Percentiles rank a stretch among this genome's conserved stretches.
Conservation (phyloP, 371 early-diverging fungal species). For the Mortierella sp. region DNA sequence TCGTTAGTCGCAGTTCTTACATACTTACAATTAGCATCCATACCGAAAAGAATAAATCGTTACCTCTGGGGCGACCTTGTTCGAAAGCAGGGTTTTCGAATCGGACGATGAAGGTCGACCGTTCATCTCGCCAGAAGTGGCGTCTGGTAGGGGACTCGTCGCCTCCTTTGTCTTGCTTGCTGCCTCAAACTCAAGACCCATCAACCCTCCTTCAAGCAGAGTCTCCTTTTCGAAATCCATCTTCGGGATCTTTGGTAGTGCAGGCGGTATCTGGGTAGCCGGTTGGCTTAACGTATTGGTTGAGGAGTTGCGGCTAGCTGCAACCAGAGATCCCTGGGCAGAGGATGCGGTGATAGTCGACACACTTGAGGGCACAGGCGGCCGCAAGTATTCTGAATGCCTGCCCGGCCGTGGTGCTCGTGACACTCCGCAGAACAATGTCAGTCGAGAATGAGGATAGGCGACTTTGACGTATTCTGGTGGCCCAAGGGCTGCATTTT, state of each 20-base stretch:
- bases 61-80: slow-evolving; percentile 27
- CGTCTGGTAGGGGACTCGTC: background rate
- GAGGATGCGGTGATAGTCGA: slow-evolving; percentile 34
- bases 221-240: slow-evolving; percentile 44
- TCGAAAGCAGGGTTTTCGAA: background rate
- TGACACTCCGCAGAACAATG: slow-evolving; percentile 63
- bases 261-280: background rate
- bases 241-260: slow-evolving; percentile 36
- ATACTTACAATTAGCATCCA: background rate
- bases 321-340: slow-evolving; percentile 14
- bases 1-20: no score
- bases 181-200: slow-evolving; percentile 11
- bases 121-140: background rate
- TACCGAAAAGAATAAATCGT: background rate
- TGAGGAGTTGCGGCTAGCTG: slow-evolving; percentile 33
- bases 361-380: slow-evolving; percentile 17
- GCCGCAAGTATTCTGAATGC: slow-evolving; percentile 18
- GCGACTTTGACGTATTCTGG: slow-evolving; percentile 68
- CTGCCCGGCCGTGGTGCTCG: slow-evolving; percentile 35
- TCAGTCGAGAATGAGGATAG: slow-evolving; percentile 71
- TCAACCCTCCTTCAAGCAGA: slow-evolving; percentile 28
- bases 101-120: background rate
- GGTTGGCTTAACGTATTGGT: slow-evolving; percentile 15
- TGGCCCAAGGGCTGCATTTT: slow-evolving; percentile 57
- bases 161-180: background rate